Evolutionary conservation across 2,329 filamentous ascomycete species (phyloP).

Genomic region (Alternaria sp.): DNA sequence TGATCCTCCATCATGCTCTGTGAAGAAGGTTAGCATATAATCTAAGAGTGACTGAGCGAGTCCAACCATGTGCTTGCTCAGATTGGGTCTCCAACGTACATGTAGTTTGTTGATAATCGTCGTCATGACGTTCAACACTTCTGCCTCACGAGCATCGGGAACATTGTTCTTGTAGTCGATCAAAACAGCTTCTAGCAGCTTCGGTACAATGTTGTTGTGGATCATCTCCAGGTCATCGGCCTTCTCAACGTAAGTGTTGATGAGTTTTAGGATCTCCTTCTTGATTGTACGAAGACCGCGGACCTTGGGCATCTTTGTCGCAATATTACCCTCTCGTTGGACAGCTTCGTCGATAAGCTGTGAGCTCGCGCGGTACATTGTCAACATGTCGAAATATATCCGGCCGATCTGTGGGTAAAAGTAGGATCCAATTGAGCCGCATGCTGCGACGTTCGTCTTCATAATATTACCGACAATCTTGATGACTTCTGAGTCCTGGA

Average conservation of each 20-base stretch:
- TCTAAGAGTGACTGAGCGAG: conserved; percentile 32
- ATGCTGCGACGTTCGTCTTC: conserved; percentile 99
- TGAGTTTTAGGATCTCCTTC: conserved; percentile 98
- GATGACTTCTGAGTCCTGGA: conserved; percentile 94
- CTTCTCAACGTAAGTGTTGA: conserved; percentile 98
- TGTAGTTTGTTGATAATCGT: conserved; percentile 96
- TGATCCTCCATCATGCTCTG: conserved; percentile 97
- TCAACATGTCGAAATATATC: conserved; percentile 98
- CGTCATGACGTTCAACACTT: conserved; percentile 97
- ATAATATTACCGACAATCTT: conserved; percentile 99
- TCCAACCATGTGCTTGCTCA: conserved; percentile 59
- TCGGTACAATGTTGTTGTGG: conserved; percentile 92
- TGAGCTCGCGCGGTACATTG: conserved; percentile 98
- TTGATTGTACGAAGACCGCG: conserved; percentile 96
- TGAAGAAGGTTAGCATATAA: conserved; percentile 29
- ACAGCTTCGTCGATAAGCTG: conserved; percentile 94
- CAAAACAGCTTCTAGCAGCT: conserved; percentile 89
- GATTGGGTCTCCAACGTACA: conserved; percentile 72
- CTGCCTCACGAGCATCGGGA: conserved; percentile 91
- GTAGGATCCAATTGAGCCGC: conserved; percentile 93
- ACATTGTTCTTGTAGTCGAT: conserved; percentile 98
- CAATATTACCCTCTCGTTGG: conserved; percentile 86
- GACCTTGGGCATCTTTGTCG: conserved; percentile 96
- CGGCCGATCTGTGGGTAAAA: conserved; percentile 98
- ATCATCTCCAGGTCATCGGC: conserved; percentile 95